These are phyloP conservation scores for Leccinum brunneo-olivaceum DNA, from an alignment of 1,284 basidiomycete species.

Conservation along the genomic window DNA sequence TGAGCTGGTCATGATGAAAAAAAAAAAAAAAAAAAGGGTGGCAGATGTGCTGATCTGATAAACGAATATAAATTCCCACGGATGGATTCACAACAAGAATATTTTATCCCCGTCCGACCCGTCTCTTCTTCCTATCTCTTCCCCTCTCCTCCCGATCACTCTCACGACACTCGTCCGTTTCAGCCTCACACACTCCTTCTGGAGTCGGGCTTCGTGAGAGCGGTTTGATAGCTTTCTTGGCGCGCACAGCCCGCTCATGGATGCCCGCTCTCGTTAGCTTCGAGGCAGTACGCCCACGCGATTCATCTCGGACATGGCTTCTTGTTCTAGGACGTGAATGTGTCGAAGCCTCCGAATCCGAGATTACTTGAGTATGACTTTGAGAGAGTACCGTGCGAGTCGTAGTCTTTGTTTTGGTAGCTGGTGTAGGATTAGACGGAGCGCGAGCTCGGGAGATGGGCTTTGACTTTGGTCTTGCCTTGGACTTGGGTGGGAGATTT, in stretches of 20 bases:
- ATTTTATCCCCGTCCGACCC: constrained; percentile 17
- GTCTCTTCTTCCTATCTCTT: constrained; percentile 27
- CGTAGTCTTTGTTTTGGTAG: constrained; percentile 2
- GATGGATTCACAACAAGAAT: too few relatives aligned
- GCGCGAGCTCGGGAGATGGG: constrained; percentile 10
- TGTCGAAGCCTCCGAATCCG: constrained; percentile 24
- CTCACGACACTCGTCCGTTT: constrained; percentile 5
- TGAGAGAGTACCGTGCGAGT: constrained; percentile 19
- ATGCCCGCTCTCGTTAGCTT: constrained; percentile 7
- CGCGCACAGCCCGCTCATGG: constrained; percentile 4
- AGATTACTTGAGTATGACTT: constrained; percentile 11
- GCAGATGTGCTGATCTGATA: too few relatives aligned
- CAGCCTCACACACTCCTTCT: constrained; percentile 8
- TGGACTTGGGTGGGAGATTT: constrained; percentile 8
- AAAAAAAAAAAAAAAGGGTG: too few relatives aligned
- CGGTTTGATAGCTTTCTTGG: constrained; percentile 5
- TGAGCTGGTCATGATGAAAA: neutral
- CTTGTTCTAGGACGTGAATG: constrained; percentile 20
- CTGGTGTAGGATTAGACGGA: constrained; percentile 6
- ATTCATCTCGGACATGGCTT: constrained; percentile 22
- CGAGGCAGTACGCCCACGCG: constrained; percentile 10
- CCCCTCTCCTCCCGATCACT: constrained; percentile 20
- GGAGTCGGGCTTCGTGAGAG: constrained; percentile 5
- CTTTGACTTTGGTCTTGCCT: constrained; percentile 12
- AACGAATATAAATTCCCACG: too few relatives aligned